These are phyloP conservation scores for Medicago truncatula DNA, from an alignment of 306 rosid genomes.

Conservation along the genomic window MtrunA17r5.0-ANR NC_053042.1:13993501-13994000, in stretches of 20 bases:
- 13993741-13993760: neutral
- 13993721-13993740: neutral
- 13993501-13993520: too few species aligned
- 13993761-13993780: neutral
- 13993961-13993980: neutral
- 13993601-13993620: neutral
- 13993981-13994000: neutral
- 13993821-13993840: neutral
- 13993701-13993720: neutral
- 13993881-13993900: neutral
- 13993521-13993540: too few species aligned
- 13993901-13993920: neutral
- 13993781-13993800: neutral
- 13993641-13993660: neutral
- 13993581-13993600: neutral
- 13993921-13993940: neutral
- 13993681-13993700: neutral
- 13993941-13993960: neutral
- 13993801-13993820: neutral
- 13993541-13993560: too few species aligned
- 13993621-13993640: neutral
- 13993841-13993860: too few species aligned
- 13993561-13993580: neutral
- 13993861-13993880: neutral
- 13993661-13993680: slow-evolving; percentile 1